Evolutionary conservation across 2,329 filamentous ascomycete genomes (phyloP), one percentile per base, ranked within the genome.

Genomic region (Penicillium italicum): DNA sequence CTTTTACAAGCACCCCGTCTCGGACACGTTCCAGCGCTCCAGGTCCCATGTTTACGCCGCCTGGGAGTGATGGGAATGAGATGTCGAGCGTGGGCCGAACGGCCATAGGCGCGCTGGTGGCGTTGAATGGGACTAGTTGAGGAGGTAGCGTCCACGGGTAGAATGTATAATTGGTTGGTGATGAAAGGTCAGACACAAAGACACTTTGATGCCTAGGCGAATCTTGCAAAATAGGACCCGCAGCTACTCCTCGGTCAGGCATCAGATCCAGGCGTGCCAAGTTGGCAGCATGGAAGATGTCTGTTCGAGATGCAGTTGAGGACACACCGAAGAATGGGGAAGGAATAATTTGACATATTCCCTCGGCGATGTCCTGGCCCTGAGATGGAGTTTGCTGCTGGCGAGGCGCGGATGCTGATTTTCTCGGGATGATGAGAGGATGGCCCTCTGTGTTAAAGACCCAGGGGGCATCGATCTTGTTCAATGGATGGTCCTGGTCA

Each of bases 401-500:
- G 41, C 59, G 56, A 43, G 22, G 36, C 18, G 44, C 43, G 2
- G 37, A 26, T 42, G 48, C 12, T 22, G 31, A 62, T 57, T 73
- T 76, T 55, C 78, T 80, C 12, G 92, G 92, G 50, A 99, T 88
- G 40, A 97, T 81, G 42, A 99, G 79, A 3, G 94, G 94, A 72
- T 99, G 94, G 0, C 93, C 94, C 74, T 99, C 94, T 0, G 94
- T 99, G 0, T 90, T 94, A 71, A 99, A 97, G 14, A 99, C 93
- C 71, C 88, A 95, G 0, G 92, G 85, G 0, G 87, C 86, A 72
- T 97, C 94, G 37, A 95, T 77, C 20, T 85, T 86, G 73, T 97
- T 97, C 40, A 99, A 77, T 0, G 92, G 91, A 74, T 97, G 94
- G 14, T 86, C 82, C 5, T 86, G 82, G 62, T 96, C 90, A 72